A percentile compares a stretch with the other conserved stretches of the same genome.
Evolutionary conservation across 2,329 filamentous ascomycete species (phyloP).

Genomic region (Aurifilum marmelostoma): DNA sequence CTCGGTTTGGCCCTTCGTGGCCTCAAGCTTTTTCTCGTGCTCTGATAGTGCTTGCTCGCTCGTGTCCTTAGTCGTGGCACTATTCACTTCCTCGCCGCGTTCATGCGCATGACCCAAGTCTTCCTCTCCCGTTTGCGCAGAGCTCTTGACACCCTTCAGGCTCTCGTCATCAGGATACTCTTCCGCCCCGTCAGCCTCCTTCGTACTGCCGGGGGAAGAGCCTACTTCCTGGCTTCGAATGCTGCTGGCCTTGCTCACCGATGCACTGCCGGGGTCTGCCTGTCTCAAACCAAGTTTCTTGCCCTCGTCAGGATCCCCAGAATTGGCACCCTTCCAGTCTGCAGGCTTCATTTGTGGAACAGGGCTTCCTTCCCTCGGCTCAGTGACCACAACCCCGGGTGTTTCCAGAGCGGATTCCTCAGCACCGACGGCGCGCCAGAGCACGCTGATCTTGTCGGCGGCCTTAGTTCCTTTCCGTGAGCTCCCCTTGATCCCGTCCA

Average conservation of each 20-base stretch:
- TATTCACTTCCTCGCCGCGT: conserved; percentile 6
- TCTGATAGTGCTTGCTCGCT: conserved; percentile 12
- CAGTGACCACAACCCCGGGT: conserved; percentile 54
- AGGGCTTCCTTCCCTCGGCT: conserved; percentile 68
- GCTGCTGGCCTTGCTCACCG: conserved; percentile 75
- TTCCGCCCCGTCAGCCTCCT: conserved; percentile 28
- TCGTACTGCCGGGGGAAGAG: not conserved
- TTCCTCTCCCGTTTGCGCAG: conserved; percentile 11
- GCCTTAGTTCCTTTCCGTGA: conserved; percentile 79
- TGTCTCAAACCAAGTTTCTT: conserved; percentile 71
- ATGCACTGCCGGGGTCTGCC: conserved; percentile 65
- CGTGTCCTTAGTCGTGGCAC: not conserved
- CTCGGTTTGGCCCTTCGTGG: conserved; percentile 19
- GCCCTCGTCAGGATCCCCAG: conserved; percentile 51
- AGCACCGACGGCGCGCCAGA: conserved; percentile 66
- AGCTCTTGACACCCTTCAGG: conserved; percentile 31
- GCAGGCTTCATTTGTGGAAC: conserved; percentile 72
- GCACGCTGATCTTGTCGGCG: conserved; percentile 80
- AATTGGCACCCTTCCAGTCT: conserved; percentile 71
- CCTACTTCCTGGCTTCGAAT: conserved; percentile 47
- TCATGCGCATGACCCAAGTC: no score
- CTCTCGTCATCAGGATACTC: conserved; percentile 34
- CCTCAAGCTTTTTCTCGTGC: conserved; percentile 26
- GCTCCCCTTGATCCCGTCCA: conserved; percentile 95
- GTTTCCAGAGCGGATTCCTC: conserved; percentile 34